phyloP scores from a whole-genome alignment of 257 asterid genomes.

The Parsonsia alboflavescens region DNA sequence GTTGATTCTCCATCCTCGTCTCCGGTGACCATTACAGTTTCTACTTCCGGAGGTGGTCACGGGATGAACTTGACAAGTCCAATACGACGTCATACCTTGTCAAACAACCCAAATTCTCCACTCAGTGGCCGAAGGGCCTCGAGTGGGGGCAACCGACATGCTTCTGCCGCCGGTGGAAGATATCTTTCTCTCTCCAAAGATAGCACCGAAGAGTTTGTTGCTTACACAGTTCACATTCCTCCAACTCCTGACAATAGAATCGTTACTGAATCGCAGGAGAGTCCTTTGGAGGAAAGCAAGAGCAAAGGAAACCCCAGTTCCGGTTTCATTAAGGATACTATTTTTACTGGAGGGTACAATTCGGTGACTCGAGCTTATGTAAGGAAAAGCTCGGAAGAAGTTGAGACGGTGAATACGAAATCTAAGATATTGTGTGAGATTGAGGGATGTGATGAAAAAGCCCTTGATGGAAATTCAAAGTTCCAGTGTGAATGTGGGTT shows the following conservation, averaged over 20 bases:
- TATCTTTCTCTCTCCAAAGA: slow-evolving; percentile 68
- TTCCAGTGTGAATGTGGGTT: slow-evolving; percentile 78
- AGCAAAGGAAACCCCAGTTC: slow-evolving; percentile 51
- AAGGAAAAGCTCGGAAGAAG: slow-evolving; percentile 52
- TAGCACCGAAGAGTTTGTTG: slow-evolving; percentile 65
- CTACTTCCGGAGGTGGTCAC: slow-evolving; percentile 64
- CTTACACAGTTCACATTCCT: slow-evolving; percentile 92
- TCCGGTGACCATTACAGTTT: slow-evolving; percentile 74
- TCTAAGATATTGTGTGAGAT: slow-evolving; percentile 49
- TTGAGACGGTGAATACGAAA: slow-evolving; percentile 29
- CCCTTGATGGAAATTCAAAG: slow-evolving; percentile 31
- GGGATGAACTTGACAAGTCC: slow-evolving; percentile 68
- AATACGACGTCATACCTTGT: slow-evolving; percentile 59
- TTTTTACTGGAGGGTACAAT: slow-evolving; percentile 82
- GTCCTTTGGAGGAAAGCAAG: slow-evolving; percentile 31
- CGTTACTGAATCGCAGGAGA: slow-evolving; percentile 40
- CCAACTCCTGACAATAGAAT: slow-evolving; percentile 66
- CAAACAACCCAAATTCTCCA: slow-evolving; percentile 65
- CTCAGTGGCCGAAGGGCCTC: slow-evolving; percentile 20
- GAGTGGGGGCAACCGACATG: slow-evolving; percentile 36
- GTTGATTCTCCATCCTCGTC: slow-evolving; percentile 64
- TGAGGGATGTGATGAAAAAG: slow-evolving; percentile 79
- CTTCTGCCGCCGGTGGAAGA: slow-evolving; percentile 43
- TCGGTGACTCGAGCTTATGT: slow-evolving; percentile 69
- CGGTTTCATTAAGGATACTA: slow-evolving; percentile 63